phyloP scores from a whole-genome alignment of 2,329 filamentous ascomycete genomes.

The Ambrosiella xylebori region DNA sequence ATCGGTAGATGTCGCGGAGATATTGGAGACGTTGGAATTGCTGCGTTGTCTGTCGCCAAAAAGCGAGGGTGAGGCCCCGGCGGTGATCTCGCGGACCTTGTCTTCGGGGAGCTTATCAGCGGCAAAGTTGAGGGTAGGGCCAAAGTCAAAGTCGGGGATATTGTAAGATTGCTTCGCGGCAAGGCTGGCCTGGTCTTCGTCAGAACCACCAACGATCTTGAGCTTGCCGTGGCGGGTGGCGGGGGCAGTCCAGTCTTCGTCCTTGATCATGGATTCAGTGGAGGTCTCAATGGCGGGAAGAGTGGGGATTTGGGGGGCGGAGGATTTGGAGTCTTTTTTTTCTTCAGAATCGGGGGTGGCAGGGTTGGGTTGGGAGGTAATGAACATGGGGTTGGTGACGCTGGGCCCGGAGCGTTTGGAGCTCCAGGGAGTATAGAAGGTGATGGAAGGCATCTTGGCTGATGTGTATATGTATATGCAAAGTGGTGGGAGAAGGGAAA shows the following conservation, averaged over 20 bases:
- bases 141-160: constrained; percentile 69
- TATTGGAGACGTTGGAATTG: neutral
- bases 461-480: neutral
- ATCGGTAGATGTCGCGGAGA: neutral
- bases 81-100: constrained; percentile 8
- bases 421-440: constrained; percentile 6
- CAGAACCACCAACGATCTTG: constrained; percentile 52
- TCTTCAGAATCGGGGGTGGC: neutral
- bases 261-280: constrained; percentile 1
- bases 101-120: constrained; percentile 15
- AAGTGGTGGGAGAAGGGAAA: neutral
- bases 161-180: constrained; percentile 24
- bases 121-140: constrained; percentile 56
- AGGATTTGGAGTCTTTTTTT: neutral
- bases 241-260: constrained; percentile 20
- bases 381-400: constrained; percentile 10
- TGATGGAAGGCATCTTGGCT: constrained; percentile 6
- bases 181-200: constrained; percentile 14
- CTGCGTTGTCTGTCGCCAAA: neutral
- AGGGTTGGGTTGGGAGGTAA: neutral
- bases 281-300: constrained; percentile 7
- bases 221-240: constrained; percentile 39
- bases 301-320: constrained; percentile 1
- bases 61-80: neutral
- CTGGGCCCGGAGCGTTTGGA: constrained; percentile 10